Percentiles rank a stretch among this genome's conserved stretches.
phyloP scores from a whole-genome alignment of 495 filamentous ascomycete genomes.

The Evernia prunastri region DNA sequence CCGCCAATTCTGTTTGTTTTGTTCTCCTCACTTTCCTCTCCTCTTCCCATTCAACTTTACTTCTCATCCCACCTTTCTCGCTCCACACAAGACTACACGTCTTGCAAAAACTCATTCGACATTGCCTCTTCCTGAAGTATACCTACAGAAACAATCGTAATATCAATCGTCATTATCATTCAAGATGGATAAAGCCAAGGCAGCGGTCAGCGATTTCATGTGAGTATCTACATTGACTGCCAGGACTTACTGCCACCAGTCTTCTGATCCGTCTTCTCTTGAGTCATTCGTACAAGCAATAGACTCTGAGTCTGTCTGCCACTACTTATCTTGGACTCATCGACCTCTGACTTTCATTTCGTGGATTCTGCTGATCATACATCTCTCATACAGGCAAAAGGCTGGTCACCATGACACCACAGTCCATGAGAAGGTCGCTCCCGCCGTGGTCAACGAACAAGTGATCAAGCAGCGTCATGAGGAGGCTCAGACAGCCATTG shows the following conservation, averaged over 20 bases:
- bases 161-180: not conserved
- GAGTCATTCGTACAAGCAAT: conserved; percentile 12
- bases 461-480: conserved; percentile 48
- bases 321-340: not conserved
- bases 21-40: too few species aligned
- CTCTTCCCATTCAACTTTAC: too few species aligned
- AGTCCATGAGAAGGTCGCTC: conserved; percentile 53
- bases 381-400: conserved; percentile 33
- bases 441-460: conserved; percentile 52
- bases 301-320: conserved; percentile 21
- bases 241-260: conserved; percentile 24
- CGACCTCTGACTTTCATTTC: not conserved
- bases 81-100: too few species aligned
- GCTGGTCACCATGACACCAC: conserved; percentile 56
- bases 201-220: conserved; percentile 47
- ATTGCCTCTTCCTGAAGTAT: not conserved
- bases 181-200: conserved; percentile 52
- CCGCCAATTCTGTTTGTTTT: too few species aligned
- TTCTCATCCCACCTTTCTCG: too few species aligned
- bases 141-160: not conserved
- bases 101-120: not conserved
- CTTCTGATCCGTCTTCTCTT: conserved; percentile 18
- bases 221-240: conserved; percentile 23
- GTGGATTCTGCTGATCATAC: not conserved
- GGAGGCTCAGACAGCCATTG: conserved; percentile 48